Conservation (phyloP, 345 rosid genomes). For the Turritis glabra region DNA sequence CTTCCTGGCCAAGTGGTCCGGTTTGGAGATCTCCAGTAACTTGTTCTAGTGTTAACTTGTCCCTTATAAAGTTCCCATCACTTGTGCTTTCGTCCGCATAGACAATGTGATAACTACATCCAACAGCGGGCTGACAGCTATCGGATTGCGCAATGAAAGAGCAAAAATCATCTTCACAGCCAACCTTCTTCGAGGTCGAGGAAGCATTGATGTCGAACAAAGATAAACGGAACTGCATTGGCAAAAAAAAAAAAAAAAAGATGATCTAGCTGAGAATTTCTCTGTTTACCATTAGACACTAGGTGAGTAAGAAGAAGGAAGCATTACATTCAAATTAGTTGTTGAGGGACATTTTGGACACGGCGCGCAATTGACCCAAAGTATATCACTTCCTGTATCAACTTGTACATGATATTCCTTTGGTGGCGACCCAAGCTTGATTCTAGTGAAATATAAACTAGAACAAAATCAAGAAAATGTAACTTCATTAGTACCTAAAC, state of each 20-base stretch:
- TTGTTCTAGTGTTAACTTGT: slow-evolving; percentile 50
- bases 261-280: neutral
- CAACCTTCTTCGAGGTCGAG: slow-evolving; percentile 43
- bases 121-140: slow-evolving; percentile 51
- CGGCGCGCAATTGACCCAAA: slow-evolving; percentile 80
- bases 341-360: slow-evolving; percentile 70
- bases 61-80: slow-evolving; percentile 66
- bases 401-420: slow-evolving; percentile 82
- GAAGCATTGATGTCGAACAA: slow-evolving; percentile 59
- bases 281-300: neutral
- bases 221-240: slow-evolving; percentile 56
- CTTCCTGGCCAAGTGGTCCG: slow-evolving; percentile 46
- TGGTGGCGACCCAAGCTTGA: slow-evolving; percentile 73
- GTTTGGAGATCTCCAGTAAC: slow-evolving; percentile 59
- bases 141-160: slow-evolving; percentile 44
- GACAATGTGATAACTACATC: slow-evolving; percentile 60
- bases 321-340: slow-evolving; percentile 74
- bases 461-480: slow-evolving; percentile 26
- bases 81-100: slow-evolving; percentile 91
- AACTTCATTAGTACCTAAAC: slow-evolving; percentile 25
- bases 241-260: neutral
- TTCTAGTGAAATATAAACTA: slow-evolving; percentile 76
- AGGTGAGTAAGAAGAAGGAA: slow-evolving; percentile 4
- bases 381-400: slow-evolving; percentile 91
- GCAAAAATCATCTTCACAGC: slow-evolving; percentile 65